Percentiles rank a stretch among this genome's conserved stretches.
Conservation (phyloP, 108 stramenopile genomes). For the Cyclostephanos tholiformis region DNA sequence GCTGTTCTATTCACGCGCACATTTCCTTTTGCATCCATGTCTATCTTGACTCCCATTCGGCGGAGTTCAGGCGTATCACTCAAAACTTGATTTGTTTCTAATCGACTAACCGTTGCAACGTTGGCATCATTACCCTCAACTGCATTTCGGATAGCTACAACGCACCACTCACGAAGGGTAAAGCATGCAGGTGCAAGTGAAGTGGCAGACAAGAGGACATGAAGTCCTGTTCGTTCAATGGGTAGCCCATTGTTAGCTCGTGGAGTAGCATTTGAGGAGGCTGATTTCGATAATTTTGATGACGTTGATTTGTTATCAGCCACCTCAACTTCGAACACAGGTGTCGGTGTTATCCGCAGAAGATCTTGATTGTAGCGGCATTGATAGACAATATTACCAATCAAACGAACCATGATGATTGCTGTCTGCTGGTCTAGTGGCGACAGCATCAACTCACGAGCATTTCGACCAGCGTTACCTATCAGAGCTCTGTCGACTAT, state of each 20-base stretch:
- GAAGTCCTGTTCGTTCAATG: constrained; percentile 58
- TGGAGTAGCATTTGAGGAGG: background rate
- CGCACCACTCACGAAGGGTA: constrained; percentile 83
- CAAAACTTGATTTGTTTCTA: constrained; percentile 75
- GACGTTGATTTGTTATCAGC: background rate
- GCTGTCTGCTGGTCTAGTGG: constrained; percentile 63
- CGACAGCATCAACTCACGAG: constrained; percentile 58
- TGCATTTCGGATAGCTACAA: constrained; percentile 83
- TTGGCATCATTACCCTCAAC: constrained; percentile 73
- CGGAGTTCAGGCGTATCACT: constrained; percentile 63
- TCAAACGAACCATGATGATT: constrained; percentile 61
- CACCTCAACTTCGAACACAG: constrained; percentile 17
- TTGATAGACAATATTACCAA: constrained; percentile 74
- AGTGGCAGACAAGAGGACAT: constrained; percentile 79
- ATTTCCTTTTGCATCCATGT: constrained; percentile 70
- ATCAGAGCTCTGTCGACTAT: constrained; percentile 61
- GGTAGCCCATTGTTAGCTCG: background rate
- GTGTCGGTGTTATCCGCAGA: constrained; percentile 58
- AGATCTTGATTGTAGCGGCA: constrained; percentile 75
- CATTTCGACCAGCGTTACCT: constrained; percentile 50
- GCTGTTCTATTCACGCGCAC: constrained; percentile 46
- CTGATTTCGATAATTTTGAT: background rate
- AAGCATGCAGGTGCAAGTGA: constrained; percentile 77
- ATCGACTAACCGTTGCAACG: constrained; percentile 57
- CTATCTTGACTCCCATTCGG: constrained; percentile 66